A percentile compares a stretch with the other conserved stretches of the same genome.
These are phyloP conservation scores for Chamaecrista fasciculata DNA, from an alignment of 306 rosid species.

Conservation along the genomic window DNA sequence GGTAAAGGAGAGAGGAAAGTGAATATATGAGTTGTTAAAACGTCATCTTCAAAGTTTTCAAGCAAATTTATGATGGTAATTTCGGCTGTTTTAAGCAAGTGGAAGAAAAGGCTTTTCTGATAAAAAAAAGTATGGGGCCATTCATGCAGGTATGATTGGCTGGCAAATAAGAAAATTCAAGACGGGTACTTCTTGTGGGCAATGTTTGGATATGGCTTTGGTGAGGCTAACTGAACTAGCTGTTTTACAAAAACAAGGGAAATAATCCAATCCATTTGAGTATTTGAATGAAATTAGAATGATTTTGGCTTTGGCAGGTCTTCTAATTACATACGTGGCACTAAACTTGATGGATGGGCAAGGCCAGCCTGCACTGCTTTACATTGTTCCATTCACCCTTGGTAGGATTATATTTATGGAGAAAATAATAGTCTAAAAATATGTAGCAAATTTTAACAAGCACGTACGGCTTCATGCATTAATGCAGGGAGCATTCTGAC, in stretches of 20 bases:
- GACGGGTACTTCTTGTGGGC: slow-evolving; percentile 95
- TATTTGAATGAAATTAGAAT: background rate
- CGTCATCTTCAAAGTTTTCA: background rate
- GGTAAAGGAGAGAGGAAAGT: slow-evolving; percentile 8
- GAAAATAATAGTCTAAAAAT: background rate
- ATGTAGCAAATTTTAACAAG: background rate
- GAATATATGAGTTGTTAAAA: slow-evolving; percentile 1
- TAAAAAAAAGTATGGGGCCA: background rate
- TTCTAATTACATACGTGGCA: slow-evolving; percentile 85
- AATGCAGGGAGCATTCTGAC: slow-evolving; percentile 74
- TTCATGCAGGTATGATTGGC: slow-evolving; percentile 81
- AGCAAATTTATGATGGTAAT: background rate
- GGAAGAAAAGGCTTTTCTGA: slow-evolving; percentile 19
- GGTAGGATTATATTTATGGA: slow-evolving; percentile 52
- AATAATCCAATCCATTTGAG: background rate
- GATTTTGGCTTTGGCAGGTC: slow-evolving; percentile 50
- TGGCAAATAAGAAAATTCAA: slow-evolving; percentile 66
- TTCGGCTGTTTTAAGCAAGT: slow-evolving; percentile 6
- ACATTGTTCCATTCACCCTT: slow-evolving; percentile 91
- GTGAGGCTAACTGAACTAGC: slow-evolving; percentile 41
- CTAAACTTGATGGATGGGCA: slow-evolving; percentile 97
- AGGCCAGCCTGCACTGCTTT: slow-evolving; percentile 96
- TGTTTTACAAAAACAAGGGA: background rate
- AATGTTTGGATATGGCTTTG: slow-evolving; percentile 92
- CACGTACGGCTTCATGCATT: slow-evolving; percentile 3